phyloP scores from a whole-genome alignment of 1,139 yeast genomes.

The Saccharomyces pastorianus region DNA sequence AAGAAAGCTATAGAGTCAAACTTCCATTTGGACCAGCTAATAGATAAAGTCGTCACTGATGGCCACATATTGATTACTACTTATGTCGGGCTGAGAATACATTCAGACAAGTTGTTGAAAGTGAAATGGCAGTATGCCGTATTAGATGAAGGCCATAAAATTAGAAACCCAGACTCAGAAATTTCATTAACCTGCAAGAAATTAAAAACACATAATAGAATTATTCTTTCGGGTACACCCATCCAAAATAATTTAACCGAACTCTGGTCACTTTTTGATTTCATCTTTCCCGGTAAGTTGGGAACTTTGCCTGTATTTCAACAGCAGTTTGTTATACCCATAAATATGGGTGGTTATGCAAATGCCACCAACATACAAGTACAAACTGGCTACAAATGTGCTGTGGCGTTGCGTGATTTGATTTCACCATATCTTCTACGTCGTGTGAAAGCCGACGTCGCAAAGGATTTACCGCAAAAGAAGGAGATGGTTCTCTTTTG shows the following conservation, averaged over 20 bases:
- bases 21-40: slow-evolving; percentile 24
- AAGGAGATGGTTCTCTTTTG: slow-evolving; percentile 92
- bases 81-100: slow-evolving; percentile 79
- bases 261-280: slow-evolving; percentile 90
- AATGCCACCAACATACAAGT: slow-evolving; percentile 94
- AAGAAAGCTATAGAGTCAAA: slow-evolving; percentile 24
- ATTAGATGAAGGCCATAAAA: slow-evolving; percentile 93
- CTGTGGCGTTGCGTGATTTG: slow-evolving; percentile 78
- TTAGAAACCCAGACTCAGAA: slow-evolving; percentile 87
- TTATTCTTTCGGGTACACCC: slow-evolving; percentile 91
- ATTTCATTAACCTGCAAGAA: slow-evolving; percentile 81
- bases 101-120: slow-evolving; percentile 60
- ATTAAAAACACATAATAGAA: slow-evolving; percentile 68
- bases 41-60: slow-evolving; percentile 32
- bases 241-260: slow-evolving; percentile 88
- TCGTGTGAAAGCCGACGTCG: slow-evolving; percentile 90
- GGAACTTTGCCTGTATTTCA: slow-evolving; percentile 95
- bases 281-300: slow-evolving; percentile 85
- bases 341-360: slow-evolving; percentile 96
- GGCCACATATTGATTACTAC: slow-evolving; percentile 90
- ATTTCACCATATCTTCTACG: slow-evolving; percentile 84
- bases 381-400: slow-evolving; percentile 93
- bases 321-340: slow-evolving; percentile 84
- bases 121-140: slow-evolving; percentile 84
- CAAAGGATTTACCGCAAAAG: slow-evolving; percentile 88